Percentiles rank a stretch among this genome's conserved stretches.
phyloP scores from a whole-genome alignment of 2,329 filamentous ascomycete species.

The Dothideomycetes sp. region DNA sequence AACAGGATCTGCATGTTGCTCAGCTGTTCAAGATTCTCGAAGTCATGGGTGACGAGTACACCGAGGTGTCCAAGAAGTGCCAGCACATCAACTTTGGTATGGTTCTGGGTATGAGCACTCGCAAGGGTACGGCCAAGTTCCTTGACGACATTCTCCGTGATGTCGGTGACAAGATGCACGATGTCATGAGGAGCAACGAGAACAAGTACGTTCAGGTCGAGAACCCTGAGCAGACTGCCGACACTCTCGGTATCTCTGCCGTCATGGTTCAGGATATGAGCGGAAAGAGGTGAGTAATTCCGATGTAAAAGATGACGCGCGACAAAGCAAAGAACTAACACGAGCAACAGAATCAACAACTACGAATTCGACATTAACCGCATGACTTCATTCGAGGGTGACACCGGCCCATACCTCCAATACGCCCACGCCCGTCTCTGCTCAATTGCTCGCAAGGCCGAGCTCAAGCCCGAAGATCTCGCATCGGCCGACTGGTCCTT shows the following conservation, averaged over 20 bases:
- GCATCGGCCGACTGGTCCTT: slow-evolving; percentile 56
- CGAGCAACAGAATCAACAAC: slow-evolving; percentile 44
- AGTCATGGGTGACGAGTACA: slow-evolving; percentile 48
- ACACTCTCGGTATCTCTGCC: slow-evolving; percentile 82
- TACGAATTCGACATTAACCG: slow-evolving; percentile 69
- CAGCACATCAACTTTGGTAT: slow-evolving; percentile 59
- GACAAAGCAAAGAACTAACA: background rate
- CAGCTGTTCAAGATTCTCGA: slow-evolving; percentile 58
- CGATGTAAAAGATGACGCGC: too few species aligned
- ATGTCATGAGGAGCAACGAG: slow-evolving; percentile 86
- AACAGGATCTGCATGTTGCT: slow-evolving; percentile 56
- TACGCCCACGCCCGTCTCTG: slow-evolving; percentile 68
- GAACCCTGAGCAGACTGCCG: slow-evolving; percentile 71
- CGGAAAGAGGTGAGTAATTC: slow-evolving; percentile 57
- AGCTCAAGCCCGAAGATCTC: slow-evolving; percentile 44
- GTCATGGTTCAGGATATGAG: slow-evolving; percentile 99
- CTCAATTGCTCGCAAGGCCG: slow-evolving; percentile 50
- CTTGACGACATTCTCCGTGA: slow-evolving; percentile 42
- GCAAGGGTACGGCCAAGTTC: slow-evolving; percentile 45
- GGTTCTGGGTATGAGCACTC: slow-evolving; percentile 56
- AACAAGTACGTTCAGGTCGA: slow-evolving; percentile 85
- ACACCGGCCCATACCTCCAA: slow-evolving; percentile 78
- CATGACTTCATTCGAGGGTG: slow-evolving; percentile 77
- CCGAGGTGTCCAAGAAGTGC: slow-evolving; percentile 48
- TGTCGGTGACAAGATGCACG: slow-evolving; percentile 92